Base-by-base conservation (phyloP, 2,329 filamentous ascomycete species). In the Tympanopsis confertula region DNA sequence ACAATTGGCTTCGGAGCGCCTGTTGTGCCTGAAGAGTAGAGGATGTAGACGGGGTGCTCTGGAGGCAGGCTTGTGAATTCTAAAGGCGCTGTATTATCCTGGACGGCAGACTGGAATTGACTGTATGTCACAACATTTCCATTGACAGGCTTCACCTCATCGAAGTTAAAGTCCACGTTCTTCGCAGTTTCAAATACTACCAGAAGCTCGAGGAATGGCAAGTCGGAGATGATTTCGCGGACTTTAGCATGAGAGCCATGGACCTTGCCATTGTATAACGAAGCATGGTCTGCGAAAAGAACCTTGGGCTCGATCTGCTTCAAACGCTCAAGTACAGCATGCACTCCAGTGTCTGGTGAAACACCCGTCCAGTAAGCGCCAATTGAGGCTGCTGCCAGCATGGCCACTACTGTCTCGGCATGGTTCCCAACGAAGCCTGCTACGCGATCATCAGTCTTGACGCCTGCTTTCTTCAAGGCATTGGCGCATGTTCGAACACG, bases 291-390 rank as follows among this genome's bases (percentile, higher is more conserved):
- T 1, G 84, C 79, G 51, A 95, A 93, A 3, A 96, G 63, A 1
- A 94, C 61, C 42, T 74, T 78, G 3, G 91, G 89, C 43, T 80
- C 74, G 46, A 96, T 91, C 62, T 96, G 91, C 35, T 71, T 71
- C 42, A 96, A 62, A 5, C 91, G 74, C 54, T 96, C 91, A 19
- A 96, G 63, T 1, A 96, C 88, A 13, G 88, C 89, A 49, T 85
- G 86, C 2, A 94, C 86, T 10, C 89, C 89, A 13, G 82, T 94
- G 56, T 96, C 89, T 3, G 89, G 87, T 49, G 85, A 93, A 36
- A 95, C 86, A 4, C 84, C 84, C 1, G 88, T 94, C 89, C 89
- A 96, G 26, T 94, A 74, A n/a, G 84, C 88, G 20, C 91, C 91
- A 2, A 95, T 58, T 1, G 85, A 78, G 1, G 86, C 79, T 0